A percentile compares a stretch with the other conserved stretches of the same genome.
phyloP scores from a whole-genome alignment of 106 monocot genomes.

The Posidonia australis region DNA sequence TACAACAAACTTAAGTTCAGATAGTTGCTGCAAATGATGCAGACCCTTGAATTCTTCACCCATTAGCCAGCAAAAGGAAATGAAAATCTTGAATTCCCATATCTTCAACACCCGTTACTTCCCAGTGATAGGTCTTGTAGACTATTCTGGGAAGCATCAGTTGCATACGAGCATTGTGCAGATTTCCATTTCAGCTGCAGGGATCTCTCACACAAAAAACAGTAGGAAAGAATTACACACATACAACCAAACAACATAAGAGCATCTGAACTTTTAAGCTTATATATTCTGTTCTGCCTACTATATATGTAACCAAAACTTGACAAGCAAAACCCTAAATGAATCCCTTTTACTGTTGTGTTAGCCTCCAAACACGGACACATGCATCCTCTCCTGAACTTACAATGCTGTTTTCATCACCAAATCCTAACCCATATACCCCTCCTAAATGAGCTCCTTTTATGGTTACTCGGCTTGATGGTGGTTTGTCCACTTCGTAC shows the following conservation, averaged over 20 bases:
- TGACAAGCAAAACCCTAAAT: background rate
- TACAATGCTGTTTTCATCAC: conserved; percentile 45
- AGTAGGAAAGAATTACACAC: background rate
- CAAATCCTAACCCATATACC: conserved; percentile 75
- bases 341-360: conserved; percentile 10
- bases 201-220: background rate
- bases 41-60: no score
- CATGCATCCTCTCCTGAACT: conserved; percentile 92
- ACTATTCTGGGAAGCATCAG: background rate
- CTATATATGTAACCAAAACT: background rate
- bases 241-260: background rate
- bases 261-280: background rate
- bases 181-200: background rate
- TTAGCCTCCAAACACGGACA: conserved; percentile 72
- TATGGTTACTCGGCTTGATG: conserved; percentile 56
- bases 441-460: conserved; percentile 97
- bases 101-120: no score
- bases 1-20: no score
- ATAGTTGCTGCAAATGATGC: no score
- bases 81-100: no score
- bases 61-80: no score
- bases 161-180: background rate
- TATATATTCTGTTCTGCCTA: background rate
- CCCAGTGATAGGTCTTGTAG: no score
- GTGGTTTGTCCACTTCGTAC: conserved; percentile 71